phyloP scores from a whole-genome alignment of 2,329 filamentous ascomycete species.

The Arachnomyces sp. region DNA sequence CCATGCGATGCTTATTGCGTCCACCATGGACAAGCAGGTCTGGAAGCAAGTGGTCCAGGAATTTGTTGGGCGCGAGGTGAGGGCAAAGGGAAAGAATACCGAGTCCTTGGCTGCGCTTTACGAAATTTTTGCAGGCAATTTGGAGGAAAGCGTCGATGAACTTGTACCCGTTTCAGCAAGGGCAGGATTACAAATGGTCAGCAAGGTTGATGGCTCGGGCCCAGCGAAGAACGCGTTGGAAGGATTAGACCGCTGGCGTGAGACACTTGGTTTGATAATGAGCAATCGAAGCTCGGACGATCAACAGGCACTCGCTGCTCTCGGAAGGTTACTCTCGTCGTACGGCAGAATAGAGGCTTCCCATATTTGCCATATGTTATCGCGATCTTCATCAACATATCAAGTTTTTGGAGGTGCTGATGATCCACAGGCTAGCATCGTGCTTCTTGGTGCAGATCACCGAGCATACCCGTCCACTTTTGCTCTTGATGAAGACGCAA shows the following conservation, averaged over 20 bases:
- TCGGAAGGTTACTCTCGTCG: constrained; percentile 72
- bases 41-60: constrained; percentile 94
- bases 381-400: constrained; percentile 44
- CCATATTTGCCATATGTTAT: constrained; percentile 89
- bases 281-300: constrained; percentile 83
- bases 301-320: constrained; percentile 62
- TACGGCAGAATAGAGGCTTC: constrained; percentile 88
- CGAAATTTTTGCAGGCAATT: constrained; percentile 86
- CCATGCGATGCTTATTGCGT: constrained; percentile 88
- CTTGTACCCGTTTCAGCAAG: constrained; percentile 87
- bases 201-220: constrained; percentile 55
- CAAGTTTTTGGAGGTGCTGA: constrained; percentile 74
- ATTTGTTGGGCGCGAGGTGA: constrained; percentile 91
- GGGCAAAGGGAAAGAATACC: constrained; percentile 67
- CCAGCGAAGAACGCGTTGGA: constrained; percentile 65
- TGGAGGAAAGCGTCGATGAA: constrained; percentile 90
- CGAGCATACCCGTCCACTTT: constrained; percentile 61
- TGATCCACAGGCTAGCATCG: constrained; percentile 68
- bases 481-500: constrained; percentile 69
- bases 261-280: constrained; percentile 75
- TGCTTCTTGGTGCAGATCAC: constrained; percentile 80
- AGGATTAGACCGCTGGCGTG: constrained; percentile 87
- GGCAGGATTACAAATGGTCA: constrained; percentile 84
- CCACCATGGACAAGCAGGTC: constrained; percentile 59
- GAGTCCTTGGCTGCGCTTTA: constrained; percentile 87